Evolutionary conservation across 2,329 filamentous ascomycete genomes (phyloP), one percentile per base, ranked within the genome.

Genomic region (Seiridium cupressi): DNA sequence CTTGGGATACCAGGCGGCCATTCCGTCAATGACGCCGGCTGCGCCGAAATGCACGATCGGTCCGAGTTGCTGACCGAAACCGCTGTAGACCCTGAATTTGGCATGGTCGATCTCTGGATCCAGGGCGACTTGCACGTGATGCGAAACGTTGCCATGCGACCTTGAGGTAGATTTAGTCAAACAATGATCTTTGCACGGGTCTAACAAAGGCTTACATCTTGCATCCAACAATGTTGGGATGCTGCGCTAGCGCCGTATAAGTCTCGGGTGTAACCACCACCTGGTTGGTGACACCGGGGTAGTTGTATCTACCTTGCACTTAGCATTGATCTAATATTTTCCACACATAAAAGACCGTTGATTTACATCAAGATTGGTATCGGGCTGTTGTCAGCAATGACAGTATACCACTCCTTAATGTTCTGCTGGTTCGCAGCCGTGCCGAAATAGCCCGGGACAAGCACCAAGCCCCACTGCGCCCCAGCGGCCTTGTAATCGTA

Each of bases 361-460:
- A 71, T 79, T 72, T 66, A 86, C 81, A 89, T 81, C 66, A 89
- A 70, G 46, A 89, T 79, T 0, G 86, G 85, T 32, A 89, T 77
- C 2, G 80, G 80, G 62, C 82, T 85, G 65, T 78, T 76, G 66
- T 88, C 83, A 4, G 86, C 87, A n/a, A 89, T 80, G 42, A 81
- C 73, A 36, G 75, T 81, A 66, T 83, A 89, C 86, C 86, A 89
- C 67, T 82, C 79, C 61, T 80, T 76, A 26, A 90, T 77, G 3
- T 84, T 84, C 55, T 84, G 79, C 71, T 89, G 85, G 49, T 75
- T 82, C 34, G 79, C 84, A 2, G 81, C 81, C 0, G 78, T 74
- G 3, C 85, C 86, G 71, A 89, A 90, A 70, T 89, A 90, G 0
- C 86, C 86, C 0, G 86, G 87, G 47, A 84, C 84, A 51, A 90